These are phyloP conservation scores for Gossypium stocksii DNA, from an alignment of 345 rosid species.

Conservation along the genomic window DNA sequence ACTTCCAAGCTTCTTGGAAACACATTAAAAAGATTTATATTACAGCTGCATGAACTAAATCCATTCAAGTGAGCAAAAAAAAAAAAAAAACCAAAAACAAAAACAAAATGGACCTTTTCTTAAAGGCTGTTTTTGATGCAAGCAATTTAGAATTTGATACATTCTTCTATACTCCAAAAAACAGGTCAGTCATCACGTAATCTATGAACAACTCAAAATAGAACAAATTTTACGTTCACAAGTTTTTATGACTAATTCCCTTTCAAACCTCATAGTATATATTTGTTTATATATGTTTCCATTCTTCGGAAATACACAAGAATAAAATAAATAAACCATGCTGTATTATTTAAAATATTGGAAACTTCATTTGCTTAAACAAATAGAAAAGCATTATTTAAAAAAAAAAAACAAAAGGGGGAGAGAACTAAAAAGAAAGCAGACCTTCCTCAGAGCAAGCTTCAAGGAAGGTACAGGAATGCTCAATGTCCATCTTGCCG, in stretches of 20 bases:
- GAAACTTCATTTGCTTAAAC: too few species aligned
- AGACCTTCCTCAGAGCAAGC: conserved; percentile 71
- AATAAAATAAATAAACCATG: background rate
- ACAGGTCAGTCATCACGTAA: background rate
- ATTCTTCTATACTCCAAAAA: background rate
- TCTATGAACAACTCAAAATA: background rate
- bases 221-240: background rate
- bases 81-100: background rate
- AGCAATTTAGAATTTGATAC: background rate
- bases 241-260: background rate
- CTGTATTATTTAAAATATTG: background rate
- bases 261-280: background rate
- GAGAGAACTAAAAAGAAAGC: background rate
- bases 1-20: background rate
- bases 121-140: background rate
- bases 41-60: background rate
- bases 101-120: background rate
- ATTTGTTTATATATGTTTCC: background rate
- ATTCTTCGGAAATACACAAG: background rate
- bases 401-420: too few species aligned
- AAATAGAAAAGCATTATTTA: background rate
- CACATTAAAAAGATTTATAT: background rate
- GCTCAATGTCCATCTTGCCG: conserved; percentile 19
- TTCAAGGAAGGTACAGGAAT: conserved; percentile 64
- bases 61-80: background rate